Conservation (phyloP, 768 basidiomycete genomes). For the Agaricus sinodeliciosus region DNA sequence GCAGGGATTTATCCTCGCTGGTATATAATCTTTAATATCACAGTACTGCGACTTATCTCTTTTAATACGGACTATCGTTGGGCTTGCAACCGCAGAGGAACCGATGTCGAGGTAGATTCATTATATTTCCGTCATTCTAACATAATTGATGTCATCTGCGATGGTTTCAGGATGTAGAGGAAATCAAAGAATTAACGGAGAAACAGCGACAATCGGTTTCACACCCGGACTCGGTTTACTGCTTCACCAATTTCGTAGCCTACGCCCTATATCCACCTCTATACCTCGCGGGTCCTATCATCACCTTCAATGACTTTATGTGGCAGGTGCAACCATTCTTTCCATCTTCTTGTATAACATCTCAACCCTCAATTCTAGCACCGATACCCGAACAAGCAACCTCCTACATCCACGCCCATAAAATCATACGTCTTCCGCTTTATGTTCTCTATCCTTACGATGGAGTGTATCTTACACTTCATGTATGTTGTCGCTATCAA, state of each 20-base stretch:
- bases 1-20: constrained; percentile 84
- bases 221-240: constrained; percentile 56
- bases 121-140: not conserved
- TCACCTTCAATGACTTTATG: constrained; percentile 93
- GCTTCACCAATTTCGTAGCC: constrained; percentile 66
- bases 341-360: not conserved
- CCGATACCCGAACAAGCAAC: constrained; percentile 39
- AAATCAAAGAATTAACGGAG: constrained; percentile 30
- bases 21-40: constrained; percentile 94
- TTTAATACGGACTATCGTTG: constrained; percentile 94
- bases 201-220: constrained; percentile 53
- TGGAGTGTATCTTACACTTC: constrained; percentile 88
- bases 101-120: not conserved
- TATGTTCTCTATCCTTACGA: constrained; percentile 61
- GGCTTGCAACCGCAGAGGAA: constrained; percentile 44
- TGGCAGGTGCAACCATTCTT: constrained; percentile 64
- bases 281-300: constrained; percentile 93
- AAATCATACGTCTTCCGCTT: constrained; percentile 68
- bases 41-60: constrained; percentile 88
- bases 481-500: constrained; percentile 99
- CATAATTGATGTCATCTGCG: constrained; percentile 4
- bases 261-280: constrained; percentile 91
- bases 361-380: constrained; percentile 33
- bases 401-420: constrained; percentile 30
- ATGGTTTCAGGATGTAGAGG: constrained; percentile 7